Base-by-base conservation (phyloP, 371 early-diverging fungal species). In the Mucor piriformis region DNA sequence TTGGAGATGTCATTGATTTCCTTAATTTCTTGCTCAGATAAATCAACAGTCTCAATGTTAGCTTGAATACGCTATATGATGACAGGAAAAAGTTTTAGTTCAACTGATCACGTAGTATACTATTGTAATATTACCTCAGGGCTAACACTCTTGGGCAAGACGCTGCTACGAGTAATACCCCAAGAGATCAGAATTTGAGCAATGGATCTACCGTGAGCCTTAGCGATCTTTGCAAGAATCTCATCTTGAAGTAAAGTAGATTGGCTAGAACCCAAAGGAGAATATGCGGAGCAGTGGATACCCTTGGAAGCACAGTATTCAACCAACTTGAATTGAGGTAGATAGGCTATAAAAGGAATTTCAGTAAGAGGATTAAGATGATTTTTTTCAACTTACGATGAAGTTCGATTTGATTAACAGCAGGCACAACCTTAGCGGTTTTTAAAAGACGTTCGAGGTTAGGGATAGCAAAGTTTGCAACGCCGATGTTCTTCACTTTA, bases 131-230 rank as follows among this genome's bases (percentile, higher is more conserved):
- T 29, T 77, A 77, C 78, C 44, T 72, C 65, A 48, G 77, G 65
- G 13, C 66, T 76, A 10, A 74, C 74, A 56, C 78, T 76, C 70
- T 86, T 86, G 29, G 86, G 86, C 51, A 85, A 67, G 6, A 81
- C 81, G 16, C 66, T 70, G 2, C 67, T 63, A 29, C 90, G 86
- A 54, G 90, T 75, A 47, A 86, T 63, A n/a, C 80, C 84, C 93
- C 94, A 95, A 21, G 88, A 84, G 20, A 95, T 66, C 11, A 89
- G 67, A 37, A 92, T 83, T 67, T 94, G 93, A 7, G 93, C 88
- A 1, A 89, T 77, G 0, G 91, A 77, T 52, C 81, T 85, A 13
- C 70, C 59, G 60, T 86, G 81, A 16, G 75, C 75, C 46, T 81
- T 63, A n/a, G 93, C 91, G 56, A 93, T 81, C 42, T 76, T 70